phyloP scores from a whole-genome alignment of 2,329 filamentous ascomycete species.

The Cadophora malorum region DNA sequence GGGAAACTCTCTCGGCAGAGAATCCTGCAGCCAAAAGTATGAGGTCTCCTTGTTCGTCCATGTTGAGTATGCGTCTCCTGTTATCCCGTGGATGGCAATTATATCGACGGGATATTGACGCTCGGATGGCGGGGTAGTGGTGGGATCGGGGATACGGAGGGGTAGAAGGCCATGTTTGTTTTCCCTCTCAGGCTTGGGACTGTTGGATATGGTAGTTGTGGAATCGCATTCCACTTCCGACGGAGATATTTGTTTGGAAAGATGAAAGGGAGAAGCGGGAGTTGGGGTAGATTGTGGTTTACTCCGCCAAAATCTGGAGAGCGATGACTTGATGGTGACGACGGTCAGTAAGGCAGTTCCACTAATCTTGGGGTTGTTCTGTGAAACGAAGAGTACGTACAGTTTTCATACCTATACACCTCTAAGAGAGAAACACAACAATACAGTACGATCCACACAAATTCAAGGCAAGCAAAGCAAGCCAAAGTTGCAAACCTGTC shows the following conservation, averaged over 20 bases:
- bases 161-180: slow-evolving; percentile 11
- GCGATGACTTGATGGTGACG: neutral
- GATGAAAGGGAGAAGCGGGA: neutral
- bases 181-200: neutral
- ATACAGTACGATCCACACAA: neutral
- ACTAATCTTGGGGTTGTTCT: neutral
- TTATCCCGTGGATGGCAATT: slow-evolving; percentile 35
- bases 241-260: neutral
- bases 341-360: neutral
- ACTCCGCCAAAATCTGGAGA: neutral
- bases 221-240: neutral
- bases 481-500: neutral
- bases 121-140: neutral
- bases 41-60: slow-evolving; percentile 34
- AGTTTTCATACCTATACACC: neutral
- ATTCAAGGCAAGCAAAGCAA: neutral
- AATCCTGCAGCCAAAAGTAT: slow-evolving; percentile 37
- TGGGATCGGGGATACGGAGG: neutral
- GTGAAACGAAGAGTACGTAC: neutral
- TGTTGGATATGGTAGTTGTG: neutral
- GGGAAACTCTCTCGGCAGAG: slow-evolving; percentile 31
- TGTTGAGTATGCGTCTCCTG: slow-evolving; percentile 33
- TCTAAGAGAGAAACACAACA: neutral
- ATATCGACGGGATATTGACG: slow-evolving; percentile 29
- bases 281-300: neutral